Evolutionary conservation across 352 stramenopile species (phyloP), one percentile per base, ranked within the genome.

Genomic region (Globisporangium splendens): DNA sequence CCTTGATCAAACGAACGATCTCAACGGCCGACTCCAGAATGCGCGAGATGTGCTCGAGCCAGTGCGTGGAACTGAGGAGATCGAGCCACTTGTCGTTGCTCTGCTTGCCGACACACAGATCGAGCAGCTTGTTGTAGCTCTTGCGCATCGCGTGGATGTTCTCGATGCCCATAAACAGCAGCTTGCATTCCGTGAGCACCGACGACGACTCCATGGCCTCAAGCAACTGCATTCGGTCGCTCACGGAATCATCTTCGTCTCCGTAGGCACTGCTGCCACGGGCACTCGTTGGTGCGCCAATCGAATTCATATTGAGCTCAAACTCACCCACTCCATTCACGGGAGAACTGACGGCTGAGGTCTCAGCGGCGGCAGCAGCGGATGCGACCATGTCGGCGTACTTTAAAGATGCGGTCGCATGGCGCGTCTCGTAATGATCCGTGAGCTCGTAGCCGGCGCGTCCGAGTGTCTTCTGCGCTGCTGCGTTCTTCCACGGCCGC

Each of bases 121-220:
- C 80, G 39, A 82, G 64, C 4, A 97, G 56, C 48, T 84, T 86
- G 59, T 80, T 77, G 59, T 96, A 91, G 53, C 75, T 85, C 49
- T 94, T 89, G 11, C 92, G 85, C 80, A 98, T 93, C 8, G 73
- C 80, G 67, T 98, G 91, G 55, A 98, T 97, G 69, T 97, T 97
- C 35, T 93, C 83, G 35, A 98, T 97, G 20, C 87, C 85, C 73
- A 96, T 93, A 44, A 96, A 97, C 33, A 92, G 80, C 15, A 97
- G 55, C 39, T 83, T 90, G 49, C 86, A 94, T 58, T 92, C 83
- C 6, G 81, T 93, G 17, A 91, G 61, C 22, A 91, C 81, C 1
- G 89, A 54, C 10, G 80, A 79, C 8, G 75, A 71, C 21, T 75
- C 71, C 39, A 73, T 77, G 39, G 70, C 56, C 46, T 83, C 76